Base-by-base conservation (phyloP, 495 filamentous ascomycete genomes). In the Tuber indicum region DNA sequence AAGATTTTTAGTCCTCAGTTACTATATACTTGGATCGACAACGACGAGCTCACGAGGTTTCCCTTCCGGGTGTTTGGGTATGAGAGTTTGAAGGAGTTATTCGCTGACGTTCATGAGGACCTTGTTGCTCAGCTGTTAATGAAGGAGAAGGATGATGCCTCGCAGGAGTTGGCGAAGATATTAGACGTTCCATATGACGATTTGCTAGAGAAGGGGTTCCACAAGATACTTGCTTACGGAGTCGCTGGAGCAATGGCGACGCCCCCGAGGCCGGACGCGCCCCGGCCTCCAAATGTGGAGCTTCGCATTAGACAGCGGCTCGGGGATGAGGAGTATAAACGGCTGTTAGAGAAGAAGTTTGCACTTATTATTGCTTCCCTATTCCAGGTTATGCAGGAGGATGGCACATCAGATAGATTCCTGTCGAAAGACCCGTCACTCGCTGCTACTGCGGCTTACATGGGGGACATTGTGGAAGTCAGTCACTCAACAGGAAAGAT, bases 1-100 rank as follows among this genome's bases (percentile, higher is more conserved):
- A 88, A 87, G n/a, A 87, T 98, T 5, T 98, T 98, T 82, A 90
- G 92, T 26, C 91, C 94, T 39, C 96, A 99, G 83, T 87, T 98
- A n/a, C 86, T 98, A 7, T 97, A 93, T 83, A 97, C 94, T 0
- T 98, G 96, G 96, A 75, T 81, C 42, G 77, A 82, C 42, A 77
- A 75, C 49, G 76, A 80, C 69, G 82, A 78, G 12, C 89, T 94
- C 3, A 89, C 92, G 76, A 84, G 84, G 2, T 88, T 91, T 72
- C 94, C 96, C 14, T 97, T 89, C 80, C 85, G 87, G 70, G 92
- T 94, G 16, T 98, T 97, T 85, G 91, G 91, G 2, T 99, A 95
- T 84, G 74, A 83, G 3, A 89, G 81, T 44, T 88, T 97, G 0
- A 84, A 87, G 73, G 91, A 93, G 21, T 88, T 98, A 72, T 83